phyloP scores from a whole-genome alignment of 1,284 basidiomycete genomes.

The Clitocybe nebularis region DNA sequence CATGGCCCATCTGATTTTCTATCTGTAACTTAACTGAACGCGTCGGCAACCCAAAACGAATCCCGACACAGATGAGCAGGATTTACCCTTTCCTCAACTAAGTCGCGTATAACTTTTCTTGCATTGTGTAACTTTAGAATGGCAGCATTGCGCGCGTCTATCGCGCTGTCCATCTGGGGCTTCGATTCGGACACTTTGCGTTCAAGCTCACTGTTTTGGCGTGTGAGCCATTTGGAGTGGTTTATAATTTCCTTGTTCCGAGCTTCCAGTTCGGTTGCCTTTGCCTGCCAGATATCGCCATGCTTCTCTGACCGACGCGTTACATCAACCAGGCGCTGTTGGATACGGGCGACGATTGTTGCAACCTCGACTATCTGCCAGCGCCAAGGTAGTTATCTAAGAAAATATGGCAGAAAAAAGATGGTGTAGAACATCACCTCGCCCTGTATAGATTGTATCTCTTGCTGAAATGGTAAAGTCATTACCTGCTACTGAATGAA shows the following conservation, averaged over 20 bases:
- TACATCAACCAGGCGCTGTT: constrained; percentile 21
- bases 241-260: constrained; percentile 21
- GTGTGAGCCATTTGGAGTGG: constrained; percentile 21
- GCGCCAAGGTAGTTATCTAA: too few species aligned
- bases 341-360: constrained; percentile 19
- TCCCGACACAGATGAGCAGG: constrained; percentile 4
- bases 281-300: constrained; percentile 19
- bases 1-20: neutral
- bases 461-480: constrained; percentile 8
- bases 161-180: constrained; percentile 24
- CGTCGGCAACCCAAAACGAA: constrained; percentile 7
- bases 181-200: constrained; percentile 19
- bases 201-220: constrained; percentile 27
- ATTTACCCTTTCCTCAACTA: constrained; percentile 39
- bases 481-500: constrained; percentile 9
- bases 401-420: constrained; percentile 1
- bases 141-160: constrained; percentile 28
- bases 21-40: constrained; percentile 13
- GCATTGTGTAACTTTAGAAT: constrained; percentile 34
- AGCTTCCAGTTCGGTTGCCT: constrained; percentile 29
- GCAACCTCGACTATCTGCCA: constrained; percentile 21
- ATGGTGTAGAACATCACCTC: constrained; percentile 12
- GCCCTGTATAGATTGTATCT: constrained; percentile 14
- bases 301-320: constrained; percentile 20
- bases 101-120: constrained; percentile 32